These are phyloP conservation scores for Phytophthora sansomeana DNA, from an alignment of 352 stramenopile species.

Conservation along the genomic window DNA sequence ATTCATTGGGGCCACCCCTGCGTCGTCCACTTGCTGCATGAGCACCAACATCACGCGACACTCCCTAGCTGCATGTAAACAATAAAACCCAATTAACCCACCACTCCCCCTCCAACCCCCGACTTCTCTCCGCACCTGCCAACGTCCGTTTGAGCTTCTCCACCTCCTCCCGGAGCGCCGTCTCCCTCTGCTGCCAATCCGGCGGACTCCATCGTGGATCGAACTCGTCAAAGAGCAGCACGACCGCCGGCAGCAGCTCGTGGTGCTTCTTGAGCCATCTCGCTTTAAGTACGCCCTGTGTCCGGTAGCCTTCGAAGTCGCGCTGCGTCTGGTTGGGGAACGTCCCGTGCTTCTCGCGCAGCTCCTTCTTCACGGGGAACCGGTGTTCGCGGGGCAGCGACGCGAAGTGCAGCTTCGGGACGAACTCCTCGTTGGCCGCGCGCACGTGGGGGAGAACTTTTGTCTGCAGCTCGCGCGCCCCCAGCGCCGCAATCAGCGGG, in stretches of 20 bases:
- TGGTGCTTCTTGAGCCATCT: slow-evolving; percentile 91
- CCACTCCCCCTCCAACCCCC: neutral
- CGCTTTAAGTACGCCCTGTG: slow-evolving; percentile 79
- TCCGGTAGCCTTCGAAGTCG: slow-evolving; percentile 78
- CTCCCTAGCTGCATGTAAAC: slow-evolving; percentile 51
- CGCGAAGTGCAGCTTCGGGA: slow-evolving; percentile 80
- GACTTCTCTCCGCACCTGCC: slow-evolving; percentile 32
- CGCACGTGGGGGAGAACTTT: slow-evolving; percentile 76
- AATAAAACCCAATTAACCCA: slow-evolving; percentile 9
- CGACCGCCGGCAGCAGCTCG: slow-evolving; percentile 77
- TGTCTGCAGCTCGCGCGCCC: slow-evolving; percentile 75
- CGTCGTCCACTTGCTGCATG: slow-evolving; percentile 84
- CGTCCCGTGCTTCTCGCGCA: slow-evolving; percentile 85
- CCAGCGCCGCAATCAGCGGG: slow-evolving; percentile 83
- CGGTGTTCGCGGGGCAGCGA: slow-evolving; percentile 77
- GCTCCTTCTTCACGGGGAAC: slow-evolving; percentile 85
- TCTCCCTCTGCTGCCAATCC: slow-evolving; percentile 80
- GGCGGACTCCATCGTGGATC: slow-evolving; percentile 75
- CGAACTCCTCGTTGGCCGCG: slow-evolving; percentile 83
- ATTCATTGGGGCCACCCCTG: slow-evolving; percentile 59
- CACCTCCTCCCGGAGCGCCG: slow-evolving; percentile 73
- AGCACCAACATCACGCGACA: slow-evolving; percentile 83
- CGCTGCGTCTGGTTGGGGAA: slow-evolving; percentile 87
- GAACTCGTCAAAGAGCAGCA: slow-evolving; percentile 88
- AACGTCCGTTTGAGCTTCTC: slow-evolving; percentile 75